Evolutionary conservation across 2,329 filamentous ascomycete species (phyloP).

Genomic region (Zarea fungicola): DNA sequence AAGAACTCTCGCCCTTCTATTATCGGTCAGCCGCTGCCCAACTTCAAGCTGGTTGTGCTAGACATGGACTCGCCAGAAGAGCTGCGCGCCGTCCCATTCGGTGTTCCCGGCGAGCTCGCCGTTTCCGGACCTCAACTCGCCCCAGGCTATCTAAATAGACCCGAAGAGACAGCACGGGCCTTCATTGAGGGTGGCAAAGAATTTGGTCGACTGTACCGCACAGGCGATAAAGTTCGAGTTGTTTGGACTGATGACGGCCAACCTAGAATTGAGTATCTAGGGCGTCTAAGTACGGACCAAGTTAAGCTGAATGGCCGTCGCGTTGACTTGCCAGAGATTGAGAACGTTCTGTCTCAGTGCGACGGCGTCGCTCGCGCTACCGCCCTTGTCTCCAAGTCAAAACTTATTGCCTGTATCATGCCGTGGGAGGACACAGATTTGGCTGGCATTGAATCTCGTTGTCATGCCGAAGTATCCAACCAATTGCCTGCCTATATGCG

Average conservation of each 20-base stretch:
- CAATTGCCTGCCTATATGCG: no score
- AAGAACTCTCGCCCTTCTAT: neutral
- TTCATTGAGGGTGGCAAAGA: neutral
- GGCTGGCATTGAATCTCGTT: no score
- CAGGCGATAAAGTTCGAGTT: conserved; percentile 2
- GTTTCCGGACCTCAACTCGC: conserved; percentile 17
- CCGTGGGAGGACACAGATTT: neutral
- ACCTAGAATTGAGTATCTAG: conserved; percentile 1
- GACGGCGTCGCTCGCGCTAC: conserved; percentile 29
- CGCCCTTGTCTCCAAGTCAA: conserved; percentile 37
- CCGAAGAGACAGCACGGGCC: neutral
- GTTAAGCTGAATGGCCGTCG: conserved; percentile 9
- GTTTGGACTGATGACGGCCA: neutral
- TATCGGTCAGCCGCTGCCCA: neutral
- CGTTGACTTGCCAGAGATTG: conserved; percentile 1
- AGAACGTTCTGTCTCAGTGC: neutral
- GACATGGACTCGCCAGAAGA: neutral
- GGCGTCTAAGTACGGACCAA: conserved; percentile 1
- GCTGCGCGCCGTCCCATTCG: neutral
- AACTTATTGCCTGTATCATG: neutral
- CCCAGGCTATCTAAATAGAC: conserved; percentile 7
- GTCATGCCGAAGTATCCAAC: no score
- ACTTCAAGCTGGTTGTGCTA: neutral
- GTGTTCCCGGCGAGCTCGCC: conserved; percentile 18
- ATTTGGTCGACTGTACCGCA: conserved; percentile 2